Conservation (phyloP, 768 basidiomycete species). For the Mycena pura region DNA sequence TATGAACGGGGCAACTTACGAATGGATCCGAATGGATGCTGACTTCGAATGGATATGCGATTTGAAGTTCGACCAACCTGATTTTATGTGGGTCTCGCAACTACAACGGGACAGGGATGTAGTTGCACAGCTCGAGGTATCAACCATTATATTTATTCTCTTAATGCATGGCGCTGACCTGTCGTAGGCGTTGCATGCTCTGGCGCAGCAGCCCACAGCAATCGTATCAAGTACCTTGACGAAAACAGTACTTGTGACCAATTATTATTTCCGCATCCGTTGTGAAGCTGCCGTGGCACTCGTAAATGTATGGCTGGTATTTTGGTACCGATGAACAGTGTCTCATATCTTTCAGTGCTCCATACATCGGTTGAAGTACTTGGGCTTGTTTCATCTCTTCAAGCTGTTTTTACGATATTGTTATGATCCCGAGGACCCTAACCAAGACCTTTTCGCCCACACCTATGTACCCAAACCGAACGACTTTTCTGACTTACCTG, state of each 20-base stretch:
- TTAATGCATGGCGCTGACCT: background rate
- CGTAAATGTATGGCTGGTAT: conserved; percentile 60
- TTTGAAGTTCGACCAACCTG: conserved; percentile 91
- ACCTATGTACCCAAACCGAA: conserved; percentile 95
- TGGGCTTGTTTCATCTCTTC: conserved; percentile 94
- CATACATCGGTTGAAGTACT: conserved; percentile 79
- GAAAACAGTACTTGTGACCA: conserved; percentile 91
- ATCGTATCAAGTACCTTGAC: conserved; percentile 92
- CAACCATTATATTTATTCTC: background rate
- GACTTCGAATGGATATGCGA: conserved; percentile 99
- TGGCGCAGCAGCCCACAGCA: conserved; percentile 79
- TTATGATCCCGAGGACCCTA: conserved; percentile 84
- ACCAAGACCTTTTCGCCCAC: conserved; percentile 84
- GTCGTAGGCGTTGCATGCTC: conserved; percentile 84
- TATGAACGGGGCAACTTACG: conserved; percentile 96
- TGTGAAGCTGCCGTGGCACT: conserved; percentile 92
- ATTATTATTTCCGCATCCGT: conserved; percentile 95
- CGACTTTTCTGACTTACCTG: conserved; percentile 88
- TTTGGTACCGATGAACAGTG: conserved; percentile 3
- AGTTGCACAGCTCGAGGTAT: conserved; percentile 91
- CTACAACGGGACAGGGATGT: conserved; percentile 95
- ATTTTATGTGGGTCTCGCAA: conserved; percentile 99
- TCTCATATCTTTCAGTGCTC: conserved; percentile 66
- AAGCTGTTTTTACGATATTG: conserved; percentile 92
- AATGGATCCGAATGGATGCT: conserved; percentile 99